Conservation (phyloP, 106 monocot species). For the Triglochin maritima region DNA sequence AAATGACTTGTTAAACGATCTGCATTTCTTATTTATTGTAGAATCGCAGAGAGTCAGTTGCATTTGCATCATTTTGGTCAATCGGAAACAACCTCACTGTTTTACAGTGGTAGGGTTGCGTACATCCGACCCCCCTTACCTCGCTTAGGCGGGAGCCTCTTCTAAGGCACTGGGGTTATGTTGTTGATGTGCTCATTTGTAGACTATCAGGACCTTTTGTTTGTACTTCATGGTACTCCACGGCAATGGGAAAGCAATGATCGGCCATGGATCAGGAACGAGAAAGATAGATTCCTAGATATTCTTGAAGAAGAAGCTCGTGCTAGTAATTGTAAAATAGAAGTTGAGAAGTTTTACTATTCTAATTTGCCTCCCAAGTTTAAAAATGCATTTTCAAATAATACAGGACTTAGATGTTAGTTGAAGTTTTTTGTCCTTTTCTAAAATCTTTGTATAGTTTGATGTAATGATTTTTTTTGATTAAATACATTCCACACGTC, state of each 20-base stretch:
- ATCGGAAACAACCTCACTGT: too few species aligned
- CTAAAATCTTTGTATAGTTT: too few species aligned
- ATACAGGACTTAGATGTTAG: constrained; percentile 46
- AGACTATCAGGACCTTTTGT: constrained; percentile 11
- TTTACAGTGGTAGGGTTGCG: too few species aligned
- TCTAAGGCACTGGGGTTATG: too few species aligned
- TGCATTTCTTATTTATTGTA: too few species aligned
- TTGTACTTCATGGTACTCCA: constrained; percentile 83
- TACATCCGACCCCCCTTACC: too few species aligned
- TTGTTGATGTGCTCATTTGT: not conserved
- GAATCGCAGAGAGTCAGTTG: too few species aligned
- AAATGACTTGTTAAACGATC: too few species aligned
- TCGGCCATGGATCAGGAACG: constrained; percentile 65
- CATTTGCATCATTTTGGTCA: too few species aligned
- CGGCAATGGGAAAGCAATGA: constrained; percentile 61
- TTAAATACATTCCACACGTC: too few species aligned
- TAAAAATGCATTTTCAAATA: constrained; percentile 95
- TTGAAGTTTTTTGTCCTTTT: constrained; percentile 10
- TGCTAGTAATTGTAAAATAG: constrained; percentile 34
- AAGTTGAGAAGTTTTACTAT: constrained; percentile 57
- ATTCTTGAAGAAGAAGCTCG: constrained; percentile 38
- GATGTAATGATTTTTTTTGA: too few species aligned
- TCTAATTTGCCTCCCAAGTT: constrained; percentile 28
- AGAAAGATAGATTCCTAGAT: constrained; percentile 45
- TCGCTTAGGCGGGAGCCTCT: too few species aligned